These are phyloP conservation scores for Thinopyrum elongatum DNA, from an alignment of 176 grass and related monocot species.

Conservation along the genomic window DNA sequence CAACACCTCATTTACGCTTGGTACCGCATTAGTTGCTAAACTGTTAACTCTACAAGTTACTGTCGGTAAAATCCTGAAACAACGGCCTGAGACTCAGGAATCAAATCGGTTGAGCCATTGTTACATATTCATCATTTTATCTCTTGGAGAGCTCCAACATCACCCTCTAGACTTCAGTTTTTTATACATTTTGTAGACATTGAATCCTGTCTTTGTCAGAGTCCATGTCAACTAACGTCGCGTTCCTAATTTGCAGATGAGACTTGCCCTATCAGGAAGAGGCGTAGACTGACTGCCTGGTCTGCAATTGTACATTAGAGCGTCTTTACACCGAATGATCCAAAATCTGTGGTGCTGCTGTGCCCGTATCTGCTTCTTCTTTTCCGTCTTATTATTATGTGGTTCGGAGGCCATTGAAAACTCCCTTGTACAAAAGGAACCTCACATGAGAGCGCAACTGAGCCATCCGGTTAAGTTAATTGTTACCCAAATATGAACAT, in stretches of 20 bases:
- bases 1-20: background rate
- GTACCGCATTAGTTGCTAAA: constrained; percentile 15
- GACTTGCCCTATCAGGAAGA: constrained; percentile 8
- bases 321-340: constrained; percentile 26
- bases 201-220: background rate
- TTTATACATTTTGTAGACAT: background rate
- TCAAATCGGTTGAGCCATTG: background rate
- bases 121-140: background rate
- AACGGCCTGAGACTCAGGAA: background rate
- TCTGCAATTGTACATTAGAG: constrained; percentile 44
- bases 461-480: constrained; percentile 3
- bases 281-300: background rate
- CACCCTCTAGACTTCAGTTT: background rate
- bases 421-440: constrained; percentile 61
- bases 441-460: constrained; percentile 41
- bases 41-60: constrained; percentile 14
- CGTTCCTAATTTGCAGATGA: constrained; percentile 43
- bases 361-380: constrained; percentile 27
- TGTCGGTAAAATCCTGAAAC: constrained; percentile 9
- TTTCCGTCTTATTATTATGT: constrained; percentile 20
- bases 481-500: background rate
- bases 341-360: constrained; percentile 35
- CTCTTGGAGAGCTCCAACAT: background rate
- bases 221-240: constrained; percentile 14
- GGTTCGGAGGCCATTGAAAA: constrained; percentile 32